Evolutionary conservation across 331 rosid genomes (phyloP), one percentile per base, ranked within the genome.

Genomic region (Rosa hybrid): DNA sequence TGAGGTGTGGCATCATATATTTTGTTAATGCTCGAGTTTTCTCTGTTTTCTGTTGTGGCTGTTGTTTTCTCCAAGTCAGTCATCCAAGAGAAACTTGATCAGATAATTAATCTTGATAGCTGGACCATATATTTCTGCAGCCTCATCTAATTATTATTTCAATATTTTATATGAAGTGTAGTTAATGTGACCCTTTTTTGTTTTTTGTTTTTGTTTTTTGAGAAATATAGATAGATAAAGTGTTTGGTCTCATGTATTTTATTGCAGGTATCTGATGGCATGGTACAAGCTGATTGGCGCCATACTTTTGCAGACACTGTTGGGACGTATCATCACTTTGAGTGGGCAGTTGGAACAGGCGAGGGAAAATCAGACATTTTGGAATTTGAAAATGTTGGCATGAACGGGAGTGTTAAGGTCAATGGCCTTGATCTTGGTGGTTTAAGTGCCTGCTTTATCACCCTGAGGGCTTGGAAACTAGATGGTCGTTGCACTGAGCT

Each of bases 321-420:
- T 27, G 99, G 92, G 76, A 86, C 92, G 11, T 96, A 91, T 84
- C 92, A 90, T 86, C 92, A 93, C 82, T 96, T 93, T 88, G 99
- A 96, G 86, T 96, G 99, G 99, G 98, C 97, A 71, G 98, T 96
- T 85, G 99, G 99, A 81, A 88, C 99, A 60, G 88, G 89, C 30
- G 98, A 96, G 86, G 99, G 99, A 85, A 96, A 93, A 86, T 88
- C 86, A 38, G 99, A 96, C 85, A 91, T 96, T 87, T 84, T 89
- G 81, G 97, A 96, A 77, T 96, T 93, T 82, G 92, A 91, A 85
- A 93, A 94, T 77, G 97, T 93, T 88, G 99, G 99, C 87, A 84
- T 90, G 90, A 90, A 90, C 46, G 95, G 94, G 86, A 85, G 89
- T 83, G 97, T 92, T 77, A 87, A 85, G 84, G 94, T 89, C 73